phyloP scores from a whole-genome alignment of 1,284 basidiomycete species.

The Cutaneotrichosporon sp. region DNA sequence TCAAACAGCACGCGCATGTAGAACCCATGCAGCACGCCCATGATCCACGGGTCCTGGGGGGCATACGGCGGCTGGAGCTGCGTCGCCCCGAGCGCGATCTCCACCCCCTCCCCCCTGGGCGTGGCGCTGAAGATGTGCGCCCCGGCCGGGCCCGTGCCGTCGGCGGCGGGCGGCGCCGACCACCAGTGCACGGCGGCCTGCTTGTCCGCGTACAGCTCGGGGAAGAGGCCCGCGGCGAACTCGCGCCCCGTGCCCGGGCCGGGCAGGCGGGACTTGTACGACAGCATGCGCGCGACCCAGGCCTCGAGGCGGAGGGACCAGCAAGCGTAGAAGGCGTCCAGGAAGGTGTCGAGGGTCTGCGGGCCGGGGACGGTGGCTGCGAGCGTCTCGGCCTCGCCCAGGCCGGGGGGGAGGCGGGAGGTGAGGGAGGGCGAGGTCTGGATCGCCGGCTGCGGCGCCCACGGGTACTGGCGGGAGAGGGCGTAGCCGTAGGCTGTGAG shows the following conservation, averaged over 20 bases:
- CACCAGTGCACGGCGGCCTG: not conserved
- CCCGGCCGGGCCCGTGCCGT: not conserved
- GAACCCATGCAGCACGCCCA: not conserved
- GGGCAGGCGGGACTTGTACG: not conserved
- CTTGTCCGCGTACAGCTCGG: not conserved
- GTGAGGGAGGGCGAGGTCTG: not conserved
- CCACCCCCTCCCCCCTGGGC: not conserved
- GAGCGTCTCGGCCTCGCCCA: slow-evolving; percentile 1
- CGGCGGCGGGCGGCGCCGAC: not conserved
- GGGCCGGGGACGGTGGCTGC: not conserved
- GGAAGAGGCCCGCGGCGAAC: slow-evolving; percentile 1
- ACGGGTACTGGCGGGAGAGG: not conserved
- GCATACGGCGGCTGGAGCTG: slow-evolving; percentile 7
- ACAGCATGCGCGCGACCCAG: slow-evolving; percentile 1
- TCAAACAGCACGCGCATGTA: slow-evolving; percentile 5
- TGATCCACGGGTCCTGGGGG: not conserved
- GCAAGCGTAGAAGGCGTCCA: not conserved
- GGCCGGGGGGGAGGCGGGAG: not conserved
- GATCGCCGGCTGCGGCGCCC: not conserved
- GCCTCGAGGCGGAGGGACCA: not conserved
- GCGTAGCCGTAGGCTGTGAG: not conserved
- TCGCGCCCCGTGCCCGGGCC: not conserved
- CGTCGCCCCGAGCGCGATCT: not conserved
- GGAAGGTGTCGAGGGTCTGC: slow-evolving; percentile 3
- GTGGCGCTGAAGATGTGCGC: not conserved